These are phyloP conservation scores for Xylaria sp. DNA, from an alignment of 2,329 filamentous ascomycete species.

Conservation along the genomic window DNA sequence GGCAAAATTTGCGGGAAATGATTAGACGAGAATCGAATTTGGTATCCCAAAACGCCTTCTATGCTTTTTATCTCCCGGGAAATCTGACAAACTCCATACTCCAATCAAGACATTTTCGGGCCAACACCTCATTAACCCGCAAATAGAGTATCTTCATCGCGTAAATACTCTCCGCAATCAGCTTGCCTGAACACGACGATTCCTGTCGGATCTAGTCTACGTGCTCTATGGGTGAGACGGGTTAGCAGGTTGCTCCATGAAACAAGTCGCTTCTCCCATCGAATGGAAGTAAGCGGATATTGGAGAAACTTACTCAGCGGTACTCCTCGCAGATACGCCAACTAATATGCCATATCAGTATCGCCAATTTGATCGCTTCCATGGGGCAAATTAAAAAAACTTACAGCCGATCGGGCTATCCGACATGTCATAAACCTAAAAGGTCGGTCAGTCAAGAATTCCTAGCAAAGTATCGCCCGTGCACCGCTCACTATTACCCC, in stretches of 20 bases:
- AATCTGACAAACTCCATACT: constrained; percentile 38
- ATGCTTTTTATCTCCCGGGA: constrained; percentile 26
- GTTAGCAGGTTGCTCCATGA: constrained; percentile 15
- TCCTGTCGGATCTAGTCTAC: constrained; percentile 87
- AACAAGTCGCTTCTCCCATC: not conserved
- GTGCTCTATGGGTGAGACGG: constrained; percentile 58
- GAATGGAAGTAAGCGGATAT: not conserved
- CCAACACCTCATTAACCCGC: constrained; percentile 53
- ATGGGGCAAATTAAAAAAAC: not conserved
- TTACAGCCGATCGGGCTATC: constrained; percentile 86
- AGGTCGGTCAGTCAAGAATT: not conserved
- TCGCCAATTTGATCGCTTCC: not conserved
- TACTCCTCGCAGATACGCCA: constrained; percentile 38
- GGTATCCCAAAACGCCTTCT: constrained; percentile 38
- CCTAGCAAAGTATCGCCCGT: not conserved
- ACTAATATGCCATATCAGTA: constrained; percentile 30
- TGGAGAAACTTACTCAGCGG: constrained; percentile 30
- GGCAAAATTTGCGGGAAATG: not conserved
- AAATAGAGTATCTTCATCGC: constrained; percentile 79
- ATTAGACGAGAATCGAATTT: constrained; percentile 33
- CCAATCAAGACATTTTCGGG: constrained; percentile 1
- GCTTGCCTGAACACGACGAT: constrained; percentile 91
- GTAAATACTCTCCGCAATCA: constrained; percentile 92
- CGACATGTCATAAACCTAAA: constrained; percentile 79
- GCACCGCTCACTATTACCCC: constrained; percentile 72